Conservation (phyloP, 371 early-diverging fungal genomes). For the Syncephalastrum monosporum region DNA sequence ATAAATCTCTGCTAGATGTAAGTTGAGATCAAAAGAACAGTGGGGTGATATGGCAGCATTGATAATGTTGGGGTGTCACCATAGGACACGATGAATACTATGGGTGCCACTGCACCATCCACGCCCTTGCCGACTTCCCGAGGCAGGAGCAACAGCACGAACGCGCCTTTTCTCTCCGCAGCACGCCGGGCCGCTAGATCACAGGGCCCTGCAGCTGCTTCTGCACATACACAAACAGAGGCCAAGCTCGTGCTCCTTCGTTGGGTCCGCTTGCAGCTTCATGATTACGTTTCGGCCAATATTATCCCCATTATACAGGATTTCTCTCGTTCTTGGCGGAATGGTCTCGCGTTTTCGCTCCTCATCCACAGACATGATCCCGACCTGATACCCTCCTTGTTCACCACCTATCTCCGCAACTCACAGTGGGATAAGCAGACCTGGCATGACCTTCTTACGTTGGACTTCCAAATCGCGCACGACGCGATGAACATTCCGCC, state of each 20-base stretch:
- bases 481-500: conserved; percentile 31
- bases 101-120: conserved; percentile 10
- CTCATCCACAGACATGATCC: conserved; percentile 71
- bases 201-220: conserved; percentile 3
- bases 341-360: conserved; percentile 69
- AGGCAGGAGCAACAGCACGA: conserved; percentile 5
- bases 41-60: neutral
- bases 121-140: conserved; percentile 4
- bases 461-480: conserved; percentile 39
- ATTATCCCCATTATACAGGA: conserved; percentile 58
- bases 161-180: conserved; percentile 20
- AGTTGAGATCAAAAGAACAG: neutral
- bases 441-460: conserved; percentile 24
- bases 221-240: conserved; percentile 26
- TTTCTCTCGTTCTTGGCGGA: conserved; percentile 71
- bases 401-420: conserved; percentile 26
- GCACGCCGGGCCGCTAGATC: conserved; percentile 15
- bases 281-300: conserved; percentile 50
- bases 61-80: neutral
- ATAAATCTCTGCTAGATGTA: conserved; percentile 1
- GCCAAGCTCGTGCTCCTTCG: conserved; percentile 54
- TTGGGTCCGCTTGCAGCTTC: conserved; percentile 69
- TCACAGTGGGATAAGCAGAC: conserved; percentile 20
- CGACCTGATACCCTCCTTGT: conserved; percentile 55
- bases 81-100: conserved; percentile 5